A percentile compares a stretch with the other conserved stretches of the same genome.
Conservation (phyloP, 352 stramenopile species). For the Thalassiosira pacifica region DNA sequence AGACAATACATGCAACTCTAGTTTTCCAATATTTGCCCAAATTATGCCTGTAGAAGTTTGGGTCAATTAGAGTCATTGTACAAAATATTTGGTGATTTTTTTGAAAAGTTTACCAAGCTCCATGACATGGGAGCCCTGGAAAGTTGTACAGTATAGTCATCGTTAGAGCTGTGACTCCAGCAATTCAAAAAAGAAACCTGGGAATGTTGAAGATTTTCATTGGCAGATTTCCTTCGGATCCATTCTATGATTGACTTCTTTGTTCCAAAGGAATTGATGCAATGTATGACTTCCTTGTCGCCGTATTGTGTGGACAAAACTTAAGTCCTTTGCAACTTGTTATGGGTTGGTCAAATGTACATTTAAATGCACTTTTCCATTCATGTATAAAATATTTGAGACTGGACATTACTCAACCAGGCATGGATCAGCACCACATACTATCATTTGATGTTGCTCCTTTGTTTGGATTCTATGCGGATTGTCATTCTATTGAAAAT, state of each 20-base stretch:
- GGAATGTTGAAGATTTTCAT: slow-evolving; percentile 11
- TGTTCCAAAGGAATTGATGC: slow-evolving; percentile 18
- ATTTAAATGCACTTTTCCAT: slow-evolving; percentile 12
- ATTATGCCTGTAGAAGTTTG: too few relatives aligned
- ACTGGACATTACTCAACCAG: background rate
- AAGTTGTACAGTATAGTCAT: slow-evolving; percentile 37
- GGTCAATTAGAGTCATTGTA: too few relatives aligned
- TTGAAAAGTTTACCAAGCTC: too few relatives aligned
- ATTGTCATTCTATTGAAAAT: slow-evolving; percentile 27
- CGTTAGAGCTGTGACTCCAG: slow-evolving; percentile 8
- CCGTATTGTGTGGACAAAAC: slow-evolving; percentile 2
- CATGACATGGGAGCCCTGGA: too few relatives aligned
- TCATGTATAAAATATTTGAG: slow-evolving; percentile 5
- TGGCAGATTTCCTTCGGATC: slow-evolving; percentile 15
- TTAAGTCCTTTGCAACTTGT: slow-evolving; percentile 20
- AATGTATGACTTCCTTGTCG: slow-evolving; percentile 13
- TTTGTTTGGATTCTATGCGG: slow-evolving; percentile 24
- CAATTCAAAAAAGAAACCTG: slow-evolving; percentile 23
- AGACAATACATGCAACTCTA: too few relatives aligned
- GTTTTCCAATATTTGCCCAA: too few relatives aligned
- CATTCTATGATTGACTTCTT: slow-evolving; percentile 20
- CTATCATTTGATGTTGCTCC: slow-evolving; percentile 1
- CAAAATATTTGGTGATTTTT: too few relatives aligned
- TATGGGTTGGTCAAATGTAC: background rate
- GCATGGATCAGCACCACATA: background rate